Evolutionary conservation across 2,329 filamentous ascomycete genomes (phyloP), one percentile per base, ranked within the genome.

Genomic region (Colletotrichum cordylinicola): DNA sequence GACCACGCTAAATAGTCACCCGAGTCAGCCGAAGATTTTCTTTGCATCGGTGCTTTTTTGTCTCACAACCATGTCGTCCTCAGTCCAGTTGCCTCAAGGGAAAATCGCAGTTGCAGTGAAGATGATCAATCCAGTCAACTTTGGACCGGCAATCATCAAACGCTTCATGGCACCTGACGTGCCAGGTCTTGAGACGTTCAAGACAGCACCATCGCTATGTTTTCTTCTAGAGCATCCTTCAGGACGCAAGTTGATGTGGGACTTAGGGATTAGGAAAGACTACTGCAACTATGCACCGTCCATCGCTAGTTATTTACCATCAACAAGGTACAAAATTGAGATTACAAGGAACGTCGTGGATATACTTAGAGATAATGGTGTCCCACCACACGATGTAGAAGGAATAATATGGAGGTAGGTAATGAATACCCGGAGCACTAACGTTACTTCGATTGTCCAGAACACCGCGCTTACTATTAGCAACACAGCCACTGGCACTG

Each of bases 401-500:
- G 74, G 74, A 12, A 72, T 78, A 1, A 76, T 78, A 7, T 76
- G 73, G 70, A 77, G 72, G 73, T 75, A 35, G 24, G 66, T 29
- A 60, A 33, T 7, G 2, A 29, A 33, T 43, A n/a, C 21, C n/a
- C 29, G 7, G 35, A 16, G 21, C 31, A 37, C 27, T 35, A 12
- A 35, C 15, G 24, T 16, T 21, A 70, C 18, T 48, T 61, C 58
- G 13, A 31, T 31, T 61, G 27, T 61, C 55, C 55, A 58, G 24
- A 29, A 58, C 24, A 27, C 55, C 18, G 31, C 58, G 31, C 24
- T 48, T 18, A 39, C 21, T 18, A 37, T 33, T 10, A 27, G 21
- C 27, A 18, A 29, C n/a, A 24, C 80, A 86, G 85, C 71, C 88
- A 90, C 77, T 87, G 84, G 81, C 86, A 88, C 76, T 88, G 84